Evolutionary conservation across 1,284 basidiomycete species (phyloP).

Genomic region (Tremellales sp.): DNA sequence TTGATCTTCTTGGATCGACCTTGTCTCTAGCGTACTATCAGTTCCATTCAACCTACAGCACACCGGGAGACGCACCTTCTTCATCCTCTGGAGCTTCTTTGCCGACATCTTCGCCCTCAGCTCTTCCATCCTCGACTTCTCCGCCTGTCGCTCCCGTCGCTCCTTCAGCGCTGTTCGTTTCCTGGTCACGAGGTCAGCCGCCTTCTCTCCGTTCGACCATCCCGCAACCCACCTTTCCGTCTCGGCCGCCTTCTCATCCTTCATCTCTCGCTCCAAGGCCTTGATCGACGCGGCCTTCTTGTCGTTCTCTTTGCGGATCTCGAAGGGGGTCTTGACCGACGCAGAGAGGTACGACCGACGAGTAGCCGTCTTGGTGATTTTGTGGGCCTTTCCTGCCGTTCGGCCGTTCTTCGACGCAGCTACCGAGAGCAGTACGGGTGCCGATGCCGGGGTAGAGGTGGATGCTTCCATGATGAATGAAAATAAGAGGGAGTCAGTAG

Average conservation of each 20-base stretch:
- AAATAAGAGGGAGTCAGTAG: neutral
- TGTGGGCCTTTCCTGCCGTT: conserved; percentile 45
- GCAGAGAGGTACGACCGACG: conserved; percentile 36
- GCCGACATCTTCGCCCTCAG: conserved; percentile 48
- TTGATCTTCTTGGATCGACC: conserved; percentile 51
- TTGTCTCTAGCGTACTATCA: conserved; percentile 35
- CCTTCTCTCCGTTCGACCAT: neutral
- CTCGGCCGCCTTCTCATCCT: conserved; percentile 45
- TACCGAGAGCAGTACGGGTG: conserved; percentile 12
- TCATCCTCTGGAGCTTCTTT: conserved; percentile 50
- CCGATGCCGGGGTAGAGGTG: conserved; percentile 10
- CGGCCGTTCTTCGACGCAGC: conserved; percentile 37
- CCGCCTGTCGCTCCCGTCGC: conserved; percentile 41
- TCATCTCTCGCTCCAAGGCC: conserved; percentile 46
- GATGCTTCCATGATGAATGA: conserved; percentile 7
- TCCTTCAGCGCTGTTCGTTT: conserved; percentile 44
- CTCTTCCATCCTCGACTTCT: conserved; percentile 47
- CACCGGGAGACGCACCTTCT: conserved; percentile 36
- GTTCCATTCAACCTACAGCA: neutral
- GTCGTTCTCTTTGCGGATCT: conserved; percentile 40
- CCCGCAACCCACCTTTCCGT: conserved; percentile 39
- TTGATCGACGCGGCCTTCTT: conserved; percentile 37
- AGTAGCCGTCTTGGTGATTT: conserved; percentile 40
- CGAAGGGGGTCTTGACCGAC: conserved; percentile 41
- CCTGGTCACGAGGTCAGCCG: conserved; percentile 14